Evolutionary conservation across 2,329 filamentous ascomycete species (phyloP).

Genomic region (Aspergillus texensis): DNA sequence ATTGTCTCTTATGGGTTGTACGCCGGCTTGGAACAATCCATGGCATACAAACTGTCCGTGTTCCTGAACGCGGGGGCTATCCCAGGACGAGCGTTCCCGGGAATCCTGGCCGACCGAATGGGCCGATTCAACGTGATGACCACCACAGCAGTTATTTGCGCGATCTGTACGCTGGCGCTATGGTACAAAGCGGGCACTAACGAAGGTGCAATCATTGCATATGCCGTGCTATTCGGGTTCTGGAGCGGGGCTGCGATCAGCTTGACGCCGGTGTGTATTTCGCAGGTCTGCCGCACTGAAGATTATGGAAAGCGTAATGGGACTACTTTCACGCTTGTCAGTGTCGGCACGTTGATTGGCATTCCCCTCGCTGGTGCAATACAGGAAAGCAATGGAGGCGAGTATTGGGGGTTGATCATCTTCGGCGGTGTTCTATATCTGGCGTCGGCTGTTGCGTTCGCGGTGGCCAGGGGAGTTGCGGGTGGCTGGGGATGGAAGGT

Average conservation of each 20-base stretch:
- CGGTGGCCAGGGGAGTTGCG: slow-evolving; percentile 25
- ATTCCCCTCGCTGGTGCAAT: slow-evolving; percentile 31
- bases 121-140: slow-evolving; percentile 40
- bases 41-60: slow-evolving; percentile 35
- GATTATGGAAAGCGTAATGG: slow-evolving; percentile 30
- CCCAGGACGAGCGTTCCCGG: slow-evolving; percentile 37
- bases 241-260: slow-evolving; percentile 31
- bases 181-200: slow-evolving; percentile 21
- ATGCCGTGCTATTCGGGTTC: slow-evolving; percentile 24
- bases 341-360: slow-evolving; percentile 25
- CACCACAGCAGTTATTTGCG: slow-evolving; percentile 22
- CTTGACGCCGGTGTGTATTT: slow-evolving; percentile 34
- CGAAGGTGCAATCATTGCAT: slow-evolving; percentile 25
- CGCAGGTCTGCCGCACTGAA: slow-evolving; percentile 31
- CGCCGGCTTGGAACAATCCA: slow-evolving; percentile 24
- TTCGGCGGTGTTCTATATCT: slow-evolving; percentile 31
- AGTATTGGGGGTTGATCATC: slow-evolving; percentile 21
- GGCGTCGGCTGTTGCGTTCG: slow-evolving; percentile 25
- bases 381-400: slow-evolving; percentile 9
- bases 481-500: slow-evolving; percentile 22
- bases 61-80: slow-evolving; percentile 38
- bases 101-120: slow-evolving; percentile 34
- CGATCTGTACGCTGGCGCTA: slow-evolving; percentile 23
- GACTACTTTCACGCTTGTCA: slow-evolving; percentile 26
- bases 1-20: slow-evolving; percentile 35